Evolutionary conservation across 306 rosid species (phyloP), one percentile per base, ranked within the genome.

Genomic region (Bauhinia variegata): DNA sequence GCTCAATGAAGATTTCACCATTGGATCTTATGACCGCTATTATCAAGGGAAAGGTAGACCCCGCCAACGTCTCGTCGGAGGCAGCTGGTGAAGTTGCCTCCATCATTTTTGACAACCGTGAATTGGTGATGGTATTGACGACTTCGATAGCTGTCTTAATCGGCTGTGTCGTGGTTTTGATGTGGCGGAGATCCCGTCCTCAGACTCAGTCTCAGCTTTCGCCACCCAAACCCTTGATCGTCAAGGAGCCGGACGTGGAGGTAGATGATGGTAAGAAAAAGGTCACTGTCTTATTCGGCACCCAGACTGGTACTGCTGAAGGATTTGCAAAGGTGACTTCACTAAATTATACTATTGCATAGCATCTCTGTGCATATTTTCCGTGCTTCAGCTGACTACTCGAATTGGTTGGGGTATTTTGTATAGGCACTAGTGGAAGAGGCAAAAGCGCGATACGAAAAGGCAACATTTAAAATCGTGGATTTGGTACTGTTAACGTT

Each of bases 271-370:
- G 99, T 9, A 82, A 68, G 44, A 91, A 82, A 72, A 91, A 91
- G 81, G 92, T 91, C 58, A 85, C 92, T 15, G 65, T 95, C 84
- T 91, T 95, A 85, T 95, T 86, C 47, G 99, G 99, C 15, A 95
- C 99, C 10, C 99, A 95, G 70, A 95, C 99, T 58, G 99, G 99
- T 1, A 91, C 97, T 4, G 99, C 99, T 6, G 99, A 95, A 86
- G 99, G 99, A 11, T 95, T 95, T 59, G 89, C 99, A 4, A 95
- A 88, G 95, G 98, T 87, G 56, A 10, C 78, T 13, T 36, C 2
- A 5, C 5, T 11, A 8, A 36, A 50, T 33, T 28, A 16, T 7
- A 12, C n/a, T 11, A 14, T 14, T 38, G 5, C 3, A 4, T 18
- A 2, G 53, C 15, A 8, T 44, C 30, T 53, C 0, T 4, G 13